phyloP scores from a whole-genome alignment of 2,329 filamentous ascomycete genomes.

The Nannizzia gypsea region DNA sequence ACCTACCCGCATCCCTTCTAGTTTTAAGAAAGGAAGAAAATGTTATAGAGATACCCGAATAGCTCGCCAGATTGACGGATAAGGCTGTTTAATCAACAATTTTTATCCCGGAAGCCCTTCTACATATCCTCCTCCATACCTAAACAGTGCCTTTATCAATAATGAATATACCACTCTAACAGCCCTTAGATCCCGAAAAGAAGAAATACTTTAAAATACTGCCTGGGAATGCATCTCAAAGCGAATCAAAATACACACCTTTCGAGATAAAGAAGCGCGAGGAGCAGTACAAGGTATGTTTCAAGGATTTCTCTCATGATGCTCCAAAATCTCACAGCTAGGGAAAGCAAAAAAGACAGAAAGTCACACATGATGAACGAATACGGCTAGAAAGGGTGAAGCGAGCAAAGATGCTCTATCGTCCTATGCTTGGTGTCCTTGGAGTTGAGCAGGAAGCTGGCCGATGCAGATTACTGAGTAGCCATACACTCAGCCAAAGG shows the following conservation, averaged over 20 bases:
- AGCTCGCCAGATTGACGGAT: too few relatives aligned
- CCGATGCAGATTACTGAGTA: constrained; percentile 11
- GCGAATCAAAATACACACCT: constrained; percentile 14
- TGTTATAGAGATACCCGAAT: too few relatives aligned
- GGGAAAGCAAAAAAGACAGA: constrained; percentile 21
- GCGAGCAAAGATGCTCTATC: constrained; percentile 20
- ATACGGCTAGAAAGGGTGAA: constrained; percentile 25
- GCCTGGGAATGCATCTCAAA: constrained; percentile 39
- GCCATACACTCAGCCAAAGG: constrained; percentile 19
- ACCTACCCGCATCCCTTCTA: not conserved
- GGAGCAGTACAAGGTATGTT: constrained; percentile 9
- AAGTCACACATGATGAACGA: constrained; percentile 19
- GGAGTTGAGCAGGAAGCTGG: constrained; percentile 23
- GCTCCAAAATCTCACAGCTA: not conserved
- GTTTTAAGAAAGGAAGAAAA: not conserved
- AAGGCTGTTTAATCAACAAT: too few relatives aligned
- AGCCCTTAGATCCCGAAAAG: constrained; percentile 37
- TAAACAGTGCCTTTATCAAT: too few relatives aligned
- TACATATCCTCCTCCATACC: too few relatives aligned
- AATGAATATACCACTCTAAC: not conserved
- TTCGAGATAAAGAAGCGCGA: constrained; percentile 9
- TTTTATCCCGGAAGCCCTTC: too few relatives aligned
- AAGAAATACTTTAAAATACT: constrained; percentile 59
- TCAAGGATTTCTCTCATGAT: not conserved
- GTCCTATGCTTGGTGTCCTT: constrained; percentile 19